Evolutionary conservation across 495 filamentous ascomycete genomes (phyloP), one percentile per base, ranked within the genome.

Genomic region (Hypoxylon subgilvum): DNA sequence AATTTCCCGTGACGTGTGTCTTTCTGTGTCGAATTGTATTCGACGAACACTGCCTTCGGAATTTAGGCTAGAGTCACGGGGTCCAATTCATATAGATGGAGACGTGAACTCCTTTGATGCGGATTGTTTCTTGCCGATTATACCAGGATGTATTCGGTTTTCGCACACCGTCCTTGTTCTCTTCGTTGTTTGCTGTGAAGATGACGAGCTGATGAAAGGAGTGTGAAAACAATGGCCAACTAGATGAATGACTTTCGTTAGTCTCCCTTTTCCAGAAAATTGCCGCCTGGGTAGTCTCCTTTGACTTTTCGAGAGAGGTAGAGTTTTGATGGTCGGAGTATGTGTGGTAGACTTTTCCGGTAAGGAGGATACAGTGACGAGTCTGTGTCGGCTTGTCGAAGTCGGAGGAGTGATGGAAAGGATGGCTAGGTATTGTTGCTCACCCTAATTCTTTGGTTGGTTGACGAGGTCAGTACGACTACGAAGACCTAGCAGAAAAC

Each of bases 401-500:
- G 17, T 41, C 43, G 47, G 23, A 47, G 14, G 31, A 13, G 6
- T 28, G 18, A 56, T 52, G 41, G 43, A 38, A 49, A 53, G 32
- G 7, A 27, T 32, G 10, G 59, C 22, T 30, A 2, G 9, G 14
- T 12, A 2, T 22, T 39, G n/a, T 4, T 57, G 32, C 52, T 59
- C 42, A 63, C 69, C 61, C 56, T 52, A 35, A 7, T 71, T 65
- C n/a, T 39, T 68, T 13, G 52, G 36, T 31, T 50, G 23, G 21
- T 65, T 62, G 31, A 69, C 58, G 35, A 72, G 60, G 36, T 69
- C 67, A 38, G 44, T 69, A 57, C n/a, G n/a, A n/a, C 40, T 65
- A 67, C 34, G 57, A 65, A 54, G 55, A 68, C 30, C 48, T 41
- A 14, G 32, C 21, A 31, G 34, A 52, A 47, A 52, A 32, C 19